phyloP scores from a whole-genome alignment of 257 asterid species.

The Salvia hispanica region DNA sequence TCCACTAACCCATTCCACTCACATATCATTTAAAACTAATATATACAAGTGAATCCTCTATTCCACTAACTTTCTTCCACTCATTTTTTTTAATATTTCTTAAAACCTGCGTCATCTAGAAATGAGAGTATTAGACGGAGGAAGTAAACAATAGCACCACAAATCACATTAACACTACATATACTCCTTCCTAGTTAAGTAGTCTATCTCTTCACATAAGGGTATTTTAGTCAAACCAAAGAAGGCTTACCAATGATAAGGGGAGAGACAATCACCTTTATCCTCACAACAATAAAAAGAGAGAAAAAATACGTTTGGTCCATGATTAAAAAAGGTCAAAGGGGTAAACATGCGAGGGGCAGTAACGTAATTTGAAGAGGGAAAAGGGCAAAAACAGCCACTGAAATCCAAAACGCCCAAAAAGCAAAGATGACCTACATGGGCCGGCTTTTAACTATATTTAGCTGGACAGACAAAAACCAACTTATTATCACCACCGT shows the following conservation, averaged over 20 bases:
- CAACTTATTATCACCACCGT: constrained; percentile 82
- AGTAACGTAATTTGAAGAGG: constrained; percentile 21
- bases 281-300: background rate
- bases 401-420: constrained; percentile 59
- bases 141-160: too few relatives aligned
- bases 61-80: too few relatives aligned
- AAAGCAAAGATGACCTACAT: constrained; percentile 88
- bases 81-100: too few relatives aligned
- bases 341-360: constrained; percentile 49
- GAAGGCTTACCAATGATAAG: constrained; percentile 42
- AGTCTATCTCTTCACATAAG: background rate
- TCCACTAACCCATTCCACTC: too few relatives aligned
- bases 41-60: too few relatives aligned
- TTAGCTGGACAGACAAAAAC: constrained; percentile 94
- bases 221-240: constrained; percentile 13
- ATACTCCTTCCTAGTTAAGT: too few relatives aligned
- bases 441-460: constrained; percentile 98
- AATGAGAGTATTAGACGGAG: too few relatives aligned
- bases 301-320: background rate
- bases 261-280: constrained; percentile 4
- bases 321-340: constrained; percentile 45
- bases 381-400: constrained; percentile 29
- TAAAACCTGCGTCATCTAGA: too few relatives aligned
- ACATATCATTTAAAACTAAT: too few relatives aligned
- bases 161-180: too few relatives aligned